These are phyloP conservation scores for Neoscytalidium dimidiatum DNA, from an alignment of 2,329 filamentous ascomycete species.

Conservation along the genomic window DNA sequence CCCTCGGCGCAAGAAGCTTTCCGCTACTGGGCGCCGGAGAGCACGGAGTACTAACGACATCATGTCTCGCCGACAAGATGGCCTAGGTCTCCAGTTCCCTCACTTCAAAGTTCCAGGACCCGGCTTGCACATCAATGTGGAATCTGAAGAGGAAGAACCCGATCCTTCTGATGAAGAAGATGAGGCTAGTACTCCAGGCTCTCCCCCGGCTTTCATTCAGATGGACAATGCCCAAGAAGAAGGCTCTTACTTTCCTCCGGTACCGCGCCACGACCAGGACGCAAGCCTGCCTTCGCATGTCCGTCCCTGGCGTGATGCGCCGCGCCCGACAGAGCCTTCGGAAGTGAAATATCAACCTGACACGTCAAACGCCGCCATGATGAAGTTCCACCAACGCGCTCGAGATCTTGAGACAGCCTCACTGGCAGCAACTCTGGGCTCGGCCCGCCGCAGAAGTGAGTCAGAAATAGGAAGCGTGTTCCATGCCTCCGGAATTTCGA, in stretches of 20 bases:
- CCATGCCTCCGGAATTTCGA: slow-evolving; percentile 62
- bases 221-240: slow-evolving; percentile 19
- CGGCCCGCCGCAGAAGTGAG: slow-evolving; percentile 61
- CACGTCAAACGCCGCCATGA: slow-evolving; percentile 58
- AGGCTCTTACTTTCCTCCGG: slow-evolving; percentile 32
- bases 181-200: slow-evolving; percentile 28
- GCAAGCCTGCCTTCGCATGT: slow-evolving; percentile 34
- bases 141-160: slow-evolving; percentile 34
- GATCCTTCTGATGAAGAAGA: slow-evolving; percentile 34
- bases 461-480: slow-evolving; percentile 64
- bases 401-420: slow-evolving; percentile 57
- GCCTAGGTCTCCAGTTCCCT: slow-evolving; percentile 35
- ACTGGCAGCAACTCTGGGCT: slow-evolving; percentile 69
- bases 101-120: slow-evolving; percentile 51
- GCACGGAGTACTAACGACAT: slow-evolving; percentile 51
- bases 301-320: slow-evolving; percentile 50
- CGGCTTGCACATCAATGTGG: slow-evolving; percentile 45
- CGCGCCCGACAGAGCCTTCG: slow-evolving; percentile 32
- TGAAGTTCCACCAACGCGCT: slow-evolving; percentile 51
- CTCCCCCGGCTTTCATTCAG: slow-evolving; percentile 32
- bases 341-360: slow-evolving; percentile 49
- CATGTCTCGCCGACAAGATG: slow-evolving; percentile 21
- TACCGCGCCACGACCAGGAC: neutral
- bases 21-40: slow-evolving; percentile 36
- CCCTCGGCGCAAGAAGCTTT: slow-evolving; percentile 30